phyloP scores from a whole-genome alignment of 495 filamentous ascomycete genomes.

The Choiromyces venosus region DNA sequence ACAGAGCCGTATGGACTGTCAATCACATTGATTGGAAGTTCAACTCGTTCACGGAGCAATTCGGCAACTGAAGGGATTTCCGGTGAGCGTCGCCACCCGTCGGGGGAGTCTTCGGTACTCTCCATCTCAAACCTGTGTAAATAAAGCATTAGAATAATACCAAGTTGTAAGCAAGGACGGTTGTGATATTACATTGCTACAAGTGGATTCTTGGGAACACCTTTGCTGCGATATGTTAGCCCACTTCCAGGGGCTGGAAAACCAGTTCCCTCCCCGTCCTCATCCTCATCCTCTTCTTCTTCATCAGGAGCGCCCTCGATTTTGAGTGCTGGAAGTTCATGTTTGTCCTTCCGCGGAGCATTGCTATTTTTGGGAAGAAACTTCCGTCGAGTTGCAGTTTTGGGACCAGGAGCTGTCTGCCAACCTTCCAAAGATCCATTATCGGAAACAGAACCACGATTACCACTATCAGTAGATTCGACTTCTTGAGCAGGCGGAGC shows the following conservation, averaged over 20 bases:
- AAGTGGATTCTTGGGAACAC: slow-evolving; percentile 23
- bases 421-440: not conserved
- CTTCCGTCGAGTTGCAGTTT: not conserved
- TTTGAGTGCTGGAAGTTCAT: slow-evolving; percentile 8
- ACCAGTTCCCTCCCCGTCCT: not conserved
- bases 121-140: slow-evolving; percentile 33
- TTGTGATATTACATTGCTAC: slow-evolving; percentile 21
- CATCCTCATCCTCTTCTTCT: slow-evolving; percentile 3
- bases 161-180: not conserved
- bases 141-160: slow-evolving; percentile 10
- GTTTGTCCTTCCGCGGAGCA: not conserved
- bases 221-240: not conserved
- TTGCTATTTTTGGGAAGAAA: not conserved
- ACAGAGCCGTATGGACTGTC: slow-evolving; percentile 43
- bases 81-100: slow-evolving; percentile 46
- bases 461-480: slow-evolving; percentile 2
- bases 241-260: not conserved
- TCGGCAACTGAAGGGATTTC: slow-evolving; percentile 47
- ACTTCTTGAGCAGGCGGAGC: not conserved
- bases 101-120: slow-evolving; percentile 20
- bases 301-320: slow-evolving; percentile 5
- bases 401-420: not conserved
- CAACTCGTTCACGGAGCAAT: slow-evolving; percentile 40
- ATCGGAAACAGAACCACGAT: slow-evolving; percentile 1
- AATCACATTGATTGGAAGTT: slow-evolving; percentile 44